Conservation (phyloP, 2,329 filamentous ascomycete species). For the Botrytis sinoallii region DNA sequence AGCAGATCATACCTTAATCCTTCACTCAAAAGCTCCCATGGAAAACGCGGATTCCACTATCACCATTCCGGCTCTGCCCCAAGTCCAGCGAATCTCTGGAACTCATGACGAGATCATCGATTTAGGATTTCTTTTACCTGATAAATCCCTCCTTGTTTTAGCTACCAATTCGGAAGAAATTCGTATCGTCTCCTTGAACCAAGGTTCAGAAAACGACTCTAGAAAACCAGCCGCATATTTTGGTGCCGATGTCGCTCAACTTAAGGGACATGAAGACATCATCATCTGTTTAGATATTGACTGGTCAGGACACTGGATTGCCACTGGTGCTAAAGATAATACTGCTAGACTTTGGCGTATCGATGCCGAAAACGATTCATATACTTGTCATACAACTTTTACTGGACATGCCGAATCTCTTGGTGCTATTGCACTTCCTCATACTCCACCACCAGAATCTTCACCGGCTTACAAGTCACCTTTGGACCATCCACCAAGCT, state of each 20-base stretch:
- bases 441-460: conserved; percentile 61
- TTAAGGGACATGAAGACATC: conserved; percentile 92
- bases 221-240: conserved; percentile 60
- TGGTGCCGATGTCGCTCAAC: conserved; percentile 79
- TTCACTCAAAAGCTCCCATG: conserved; percentile 60
- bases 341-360: conserved; percentile 87
- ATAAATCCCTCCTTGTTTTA: conserved; percentile 78
- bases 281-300: conserved; percentile 92
- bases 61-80: conserved; percentile 39
- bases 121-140: conserved; percentile 76
- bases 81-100: conserved; percentile 78
- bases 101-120: conserved; percentile 99
- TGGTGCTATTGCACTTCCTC: conserved; percentile 82
- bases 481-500: conserved; percentile 74
- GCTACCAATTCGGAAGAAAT: conserved; percentile 96
- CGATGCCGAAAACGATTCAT: conserved; percentile 71
- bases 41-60: conserved; percentile 37
- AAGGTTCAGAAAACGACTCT: conserved; percentile 26
- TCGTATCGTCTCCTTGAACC: conserved; percentile 71
- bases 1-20: conserved; percentile 80
- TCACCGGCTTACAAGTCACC: conserved; percentile 72
- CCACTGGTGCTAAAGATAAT: conserved; percentile 95
- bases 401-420: conserved; percentile 93
- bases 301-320: conserved; percentile 96
- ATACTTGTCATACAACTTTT: conserved; percentile 75